phyloP scores from a whole-genome alignment of 83 land plant species.

The Picea abies region DNA sequence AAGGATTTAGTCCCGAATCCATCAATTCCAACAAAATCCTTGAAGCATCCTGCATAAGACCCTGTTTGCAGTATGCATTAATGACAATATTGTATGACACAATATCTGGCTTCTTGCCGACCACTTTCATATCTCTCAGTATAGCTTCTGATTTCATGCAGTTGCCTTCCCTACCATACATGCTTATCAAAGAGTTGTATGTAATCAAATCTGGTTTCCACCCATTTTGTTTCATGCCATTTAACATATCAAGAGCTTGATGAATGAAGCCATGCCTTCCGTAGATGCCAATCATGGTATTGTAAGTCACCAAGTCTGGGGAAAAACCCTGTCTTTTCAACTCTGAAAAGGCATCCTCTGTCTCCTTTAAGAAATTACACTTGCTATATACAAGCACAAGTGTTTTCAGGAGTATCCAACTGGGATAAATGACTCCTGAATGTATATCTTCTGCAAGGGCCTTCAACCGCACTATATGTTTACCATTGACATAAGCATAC shows the following conservation, averaged over 20 bases:
- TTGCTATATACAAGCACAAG: conserved; percentile 74
- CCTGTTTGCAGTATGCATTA: conserved; percentile 83
- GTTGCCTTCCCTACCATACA: conserved; percentile 82
- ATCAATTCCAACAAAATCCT: conserved; percentile 72
- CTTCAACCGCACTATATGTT: conserved; percentile 46
- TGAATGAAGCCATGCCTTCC: conserved; percentile 69
- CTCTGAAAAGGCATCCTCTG: conserved; percentile 66
- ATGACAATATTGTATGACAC: conserved; percentile 88
- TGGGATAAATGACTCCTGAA: conserved; percentile 43
- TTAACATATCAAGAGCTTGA: conserved; percentile 61
- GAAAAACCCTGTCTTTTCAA: conserved; percentile 52
- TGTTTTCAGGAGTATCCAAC: conserved; percentile 69
- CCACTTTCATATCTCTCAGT: conserved; percentile 41
- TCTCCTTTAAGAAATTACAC: conserved; percentile 52
- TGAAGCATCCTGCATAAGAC: conserved; percentile 87
- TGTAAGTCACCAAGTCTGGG: conserved; percentile 69
- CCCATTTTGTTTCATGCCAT: conserved; percentile 48
- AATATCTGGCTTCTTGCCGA: conserved; percentile 76
- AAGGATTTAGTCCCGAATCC: conserved; percentile 67
- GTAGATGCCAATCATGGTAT: conserved; percentile 78
- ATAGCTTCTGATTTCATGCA: conserved; percentile 80
- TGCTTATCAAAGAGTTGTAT: conserved; percentile 84
- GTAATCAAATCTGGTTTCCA: conserved; percentile 77
- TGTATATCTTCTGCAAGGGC: conserved; percentile 52
- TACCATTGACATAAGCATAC: conserved; percentile 75